phyloP scores from a whole-genome alignment of 805 yeast genomes.

The Ogataea polymorpha region DNA sequence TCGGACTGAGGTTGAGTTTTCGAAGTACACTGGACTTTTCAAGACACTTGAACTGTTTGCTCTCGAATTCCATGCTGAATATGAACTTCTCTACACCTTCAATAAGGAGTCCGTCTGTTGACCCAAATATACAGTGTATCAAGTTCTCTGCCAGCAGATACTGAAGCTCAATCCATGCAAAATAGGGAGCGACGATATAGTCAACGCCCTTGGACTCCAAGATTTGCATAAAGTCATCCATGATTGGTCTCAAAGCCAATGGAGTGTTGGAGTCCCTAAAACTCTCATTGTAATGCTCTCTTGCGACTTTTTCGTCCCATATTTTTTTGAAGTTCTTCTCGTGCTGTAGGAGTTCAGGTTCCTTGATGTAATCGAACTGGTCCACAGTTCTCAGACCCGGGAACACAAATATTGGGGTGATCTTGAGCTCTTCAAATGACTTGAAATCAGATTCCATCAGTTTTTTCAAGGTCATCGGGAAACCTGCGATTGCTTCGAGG shows the following conservation, averaged over 20 bases:
- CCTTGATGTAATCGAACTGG: constrained; percentile 28
- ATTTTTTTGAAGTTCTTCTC: constrained; percentile 44
- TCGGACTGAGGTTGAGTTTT: constrained; percentile 58
- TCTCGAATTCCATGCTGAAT: constrained; percentile 63
- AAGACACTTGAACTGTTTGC: constrained; percentile 63
- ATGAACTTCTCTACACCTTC: constrained; percentile 65
- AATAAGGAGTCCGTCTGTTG: constrained; percentile 72
- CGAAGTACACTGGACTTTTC: constrained; percentile 54
- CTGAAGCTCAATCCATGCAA: constrained; percentile 75
- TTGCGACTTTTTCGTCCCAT: constrained; percentile 40
- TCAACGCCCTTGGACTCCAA: constrained; percentile 56
- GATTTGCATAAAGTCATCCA: constrained; percentile 53
- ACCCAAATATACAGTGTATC: constrained; percentile 78
- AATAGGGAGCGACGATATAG: constrained; percentile 77
- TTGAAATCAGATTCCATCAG: constrained; percentile 61
- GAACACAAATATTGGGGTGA: constrained; percentile 79
- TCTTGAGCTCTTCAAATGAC: constrained; percentile 54
- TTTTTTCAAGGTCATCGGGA: constrained; percentile 59
- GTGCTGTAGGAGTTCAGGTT: constrained; percentile 29
- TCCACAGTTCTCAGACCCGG: constrained; percentile 55
- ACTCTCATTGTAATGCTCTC: constrained; percentile 38
- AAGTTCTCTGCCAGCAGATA: constrained; percentile 55
- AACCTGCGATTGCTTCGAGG: constrained; percentile 76
- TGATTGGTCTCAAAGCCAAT: constrained; percentile 46
- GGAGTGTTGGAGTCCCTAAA: constrained; percentile 54